A percentile compares a stretch with the other conserved stretches of the same genome.
phyloP scores from a whole-genome alignment of 2,329 filamentous ascomycete species.

The Talaromyces albobiverticillius region DNA sequence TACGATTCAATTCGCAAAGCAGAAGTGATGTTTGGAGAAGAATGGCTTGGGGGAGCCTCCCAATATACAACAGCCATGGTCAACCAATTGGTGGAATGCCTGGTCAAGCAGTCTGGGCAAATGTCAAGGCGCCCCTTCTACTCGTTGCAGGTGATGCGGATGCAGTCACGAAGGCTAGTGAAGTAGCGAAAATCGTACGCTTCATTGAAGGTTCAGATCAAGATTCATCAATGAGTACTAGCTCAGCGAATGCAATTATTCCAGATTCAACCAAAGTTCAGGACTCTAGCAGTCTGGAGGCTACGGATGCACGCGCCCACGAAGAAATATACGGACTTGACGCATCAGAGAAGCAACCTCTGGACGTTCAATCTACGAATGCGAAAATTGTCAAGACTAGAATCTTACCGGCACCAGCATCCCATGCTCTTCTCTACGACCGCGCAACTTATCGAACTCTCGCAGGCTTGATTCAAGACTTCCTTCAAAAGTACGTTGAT shows the following conservation, averaged over 20 bases:
- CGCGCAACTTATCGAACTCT: conserved; percentile 72
- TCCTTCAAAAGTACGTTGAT: conserved; percentile 72
- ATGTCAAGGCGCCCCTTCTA: conserved; percentile 69
- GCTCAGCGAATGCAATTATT: conserved; percentile 23
- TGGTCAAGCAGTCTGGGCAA: conserved; percentile 67
- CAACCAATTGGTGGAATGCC: conserved; percentile 63
- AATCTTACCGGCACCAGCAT: conserved; percentile 72
- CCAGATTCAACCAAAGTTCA: conserved; percentile 31
- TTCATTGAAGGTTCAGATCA: conserved; percentile 32
- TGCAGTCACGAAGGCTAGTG: conserved; percentile 66
- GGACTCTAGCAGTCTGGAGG: conserved; percentile 19
- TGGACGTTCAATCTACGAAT: conserved; percentile 19
- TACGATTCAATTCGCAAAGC: conserved; percentile 70
- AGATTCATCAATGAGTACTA: conserved; percentile 25
- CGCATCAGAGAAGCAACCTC: not conserved
- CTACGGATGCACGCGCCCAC: conserved; percentile 21
- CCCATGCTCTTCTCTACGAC: conserved; percentile 80
- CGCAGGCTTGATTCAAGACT: conserved; percentile 78
- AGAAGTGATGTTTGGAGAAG: conserved; percentile 77
- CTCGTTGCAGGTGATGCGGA: conserved; percentile 78
- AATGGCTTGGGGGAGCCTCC: conserved; percentile 71
- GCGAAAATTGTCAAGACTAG: conserved; percentile 59
- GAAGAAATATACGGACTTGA: conserved; percentile 28
- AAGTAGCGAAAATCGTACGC: conserved; percentile 65
- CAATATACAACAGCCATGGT: conserved; percentile 53